Evolutionary conservation across 2,329 filamentous ascomycete species (phyloP).

Genomic region (Cordyceps javanica): DNA sequence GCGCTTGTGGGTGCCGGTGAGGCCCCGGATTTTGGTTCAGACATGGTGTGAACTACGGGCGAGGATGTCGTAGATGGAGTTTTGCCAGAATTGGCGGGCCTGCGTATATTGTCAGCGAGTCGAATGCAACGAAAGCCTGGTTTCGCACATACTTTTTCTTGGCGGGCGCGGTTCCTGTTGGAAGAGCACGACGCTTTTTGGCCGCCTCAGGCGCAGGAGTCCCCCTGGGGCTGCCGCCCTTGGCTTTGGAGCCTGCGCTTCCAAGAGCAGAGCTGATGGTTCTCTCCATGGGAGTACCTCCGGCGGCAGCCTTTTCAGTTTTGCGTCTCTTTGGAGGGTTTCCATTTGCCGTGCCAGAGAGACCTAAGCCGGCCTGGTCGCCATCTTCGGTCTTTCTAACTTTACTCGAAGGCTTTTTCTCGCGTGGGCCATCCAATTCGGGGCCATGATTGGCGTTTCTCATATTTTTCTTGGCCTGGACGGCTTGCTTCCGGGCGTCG

Average conservation of each 20-base stretch:
- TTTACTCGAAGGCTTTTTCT: conserved; percentile 60
- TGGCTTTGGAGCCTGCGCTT: conserved; percentile 46
- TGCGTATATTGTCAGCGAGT: conserved; percentile 17
- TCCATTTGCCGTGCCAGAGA: conserved; percentile 46
- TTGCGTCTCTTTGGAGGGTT: conserved; percentile 70
- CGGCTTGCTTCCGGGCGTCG: conserved; percentile 76
- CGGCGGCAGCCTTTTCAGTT: conserved; percentile 60
- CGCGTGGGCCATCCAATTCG: conserved; percentile 70
- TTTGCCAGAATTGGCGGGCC: conserved; percentile 40
- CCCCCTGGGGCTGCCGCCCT: conserved; percentile 59
- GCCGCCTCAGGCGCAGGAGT: conserved; percentile 63
- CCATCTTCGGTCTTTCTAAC: conserved; percentile 55
- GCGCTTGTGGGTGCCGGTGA: conserved; percentile 55
- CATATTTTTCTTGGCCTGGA: conserved; percentile 68
- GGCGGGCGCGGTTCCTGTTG: conserved; percentile 58
- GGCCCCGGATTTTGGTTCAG: conserved; percentile 49
- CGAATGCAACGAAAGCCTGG: conserved; percentile 9
- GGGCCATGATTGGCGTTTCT: conserved; percentile 66
- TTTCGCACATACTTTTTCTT: conserved; percentile 65
- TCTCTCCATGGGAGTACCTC: conserved; percentile 54
- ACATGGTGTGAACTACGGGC: conserved; percentile 63
- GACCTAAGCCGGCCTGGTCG: conserved; percentile 56
- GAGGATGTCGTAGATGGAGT: conserved; percentile 71
- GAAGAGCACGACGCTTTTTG: conserved; percentile 65
- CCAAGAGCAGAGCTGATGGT: conserved; percentile 57